Base-by-base conservation (phyloP, 495 filamentous ascomycete species). In the Tuber umbilicatum region DNA sequence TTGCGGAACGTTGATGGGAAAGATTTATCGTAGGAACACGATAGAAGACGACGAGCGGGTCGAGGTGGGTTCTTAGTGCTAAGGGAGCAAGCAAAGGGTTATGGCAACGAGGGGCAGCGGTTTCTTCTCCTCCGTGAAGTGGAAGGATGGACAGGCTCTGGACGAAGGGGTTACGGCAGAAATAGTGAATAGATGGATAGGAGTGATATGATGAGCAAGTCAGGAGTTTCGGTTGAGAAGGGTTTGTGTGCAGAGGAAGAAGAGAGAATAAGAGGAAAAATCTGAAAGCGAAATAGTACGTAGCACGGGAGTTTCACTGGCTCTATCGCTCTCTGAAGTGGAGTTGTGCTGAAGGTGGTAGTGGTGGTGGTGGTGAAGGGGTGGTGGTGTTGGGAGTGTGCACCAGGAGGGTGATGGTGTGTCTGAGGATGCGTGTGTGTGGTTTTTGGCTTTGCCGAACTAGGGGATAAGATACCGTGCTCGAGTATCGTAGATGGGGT, bases 241-340 rank as follows among this genome's bases (percentile, higher is more conserved):
- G 55, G 55, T 64, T 64, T 64, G 55, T 31, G 14, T 64, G 12
- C 14, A 64, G 55, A 35, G 55, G 77, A 79, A 79, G 72, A 74
- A 71, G 75, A 79, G 75, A 78, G 77, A 79, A 79, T 79, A 79
- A 78, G 75, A 75, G 77, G 77, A 78, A 75, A 78, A 76, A 74
- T 70, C 72, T 71, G 77, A 47, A 45, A 78, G 76, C 75, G 35
- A 78, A 69, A 60, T 74, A 73, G 73, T 75, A 67, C 39, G 77
- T 74, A 73, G 75, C 70, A 70, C 39, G 73, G 67, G 71, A 79
- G 76, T 74, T 78, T 75, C 74, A 78, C 76, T 64, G 76, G 75
- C 71, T 43, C 69, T 67, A 64, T 64, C 55, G 55, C 27, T 64
- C 27, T 64, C 55, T 64, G 55, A 35, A 14, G 55, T 64, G 55